A percentile compares a stretch with the other conserved stretches of the same genome.
phyloP scores from a whole-genome alignment of 768 basidiomycete genomes.

The Megacollybia marginata region DNA sequence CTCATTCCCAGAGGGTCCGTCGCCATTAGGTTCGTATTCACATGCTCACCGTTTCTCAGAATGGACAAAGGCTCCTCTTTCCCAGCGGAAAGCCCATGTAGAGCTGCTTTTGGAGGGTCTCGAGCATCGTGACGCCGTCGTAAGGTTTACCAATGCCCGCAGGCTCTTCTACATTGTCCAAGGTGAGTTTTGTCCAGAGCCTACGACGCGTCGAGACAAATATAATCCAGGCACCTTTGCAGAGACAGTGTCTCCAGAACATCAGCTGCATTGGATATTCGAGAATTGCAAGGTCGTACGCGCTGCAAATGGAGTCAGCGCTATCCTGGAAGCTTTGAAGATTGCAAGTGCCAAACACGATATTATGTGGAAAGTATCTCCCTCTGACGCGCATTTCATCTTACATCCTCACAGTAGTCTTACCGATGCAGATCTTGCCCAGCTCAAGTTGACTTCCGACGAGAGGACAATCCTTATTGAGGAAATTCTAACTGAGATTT shows the following conservation, averaged over 20 bases:
- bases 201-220: not conserved
- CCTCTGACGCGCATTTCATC: not conserved
- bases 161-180: slow-evolving; percentile 87
- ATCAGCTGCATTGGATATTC: slow-evolving; percentile 93
- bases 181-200: slow-evolving; percentile 40
- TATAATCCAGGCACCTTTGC: slow-evolving; percentile 68
- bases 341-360: slow-evolving; percentile 86
- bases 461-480: slow-evolving; percentile 79
- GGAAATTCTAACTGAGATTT: slow-evolving; percentile 87
- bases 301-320: slow-evolving; percentile 73
- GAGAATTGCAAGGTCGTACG: slow-evolving; percentile 88
- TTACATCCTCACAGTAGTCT: slow-evolving; percentile 43
- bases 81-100: slow-evolving; percentile 64
- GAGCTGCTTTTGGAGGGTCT: slow-evolving; percentile 79
- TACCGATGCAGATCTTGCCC: slow-evolving; percentile 66
- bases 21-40: not conserved
- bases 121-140: slow-evolving; percentile 79
- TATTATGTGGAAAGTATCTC: slow-evolving; percentile 52
- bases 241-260: slow-evolving; percentile 86
- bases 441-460: slow-evolving; percentile 58
- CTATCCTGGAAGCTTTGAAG: slow-evolving; percentile 83
- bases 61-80: slow-evolving; percentile 66
- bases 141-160: slow-evolving; percentile 81
- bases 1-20: slow-evolving; percentile 70
- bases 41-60: slow-evolving; percentile 28